Evolutionary conservation across 2,329 filamentous ascomycete species (phyloP).

Genomic region (Aspergillus udagawae): DNA sequence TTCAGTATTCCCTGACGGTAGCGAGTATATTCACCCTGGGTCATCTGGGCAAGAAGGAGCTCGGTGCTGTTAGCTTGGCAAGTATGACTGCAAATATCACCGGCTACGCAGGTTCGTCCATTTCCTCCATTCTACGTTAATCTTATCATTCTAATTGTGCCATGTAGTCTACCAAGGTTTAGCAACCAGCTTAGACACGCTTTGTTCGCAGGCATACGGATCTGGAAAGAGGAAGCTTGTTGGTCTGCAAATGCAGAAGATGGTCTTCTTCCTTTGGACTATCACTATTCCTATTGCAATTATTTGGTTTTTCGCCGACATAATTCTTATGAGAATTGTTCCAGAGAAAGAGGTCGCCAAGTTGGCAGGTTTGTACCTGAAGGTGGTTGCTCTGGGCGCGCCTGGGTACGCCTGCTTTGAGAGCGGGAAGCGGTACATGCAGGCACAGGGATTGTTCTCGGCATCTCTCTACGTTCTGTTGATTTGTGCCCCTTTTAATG

Average conservation of each 20-base stretch:
- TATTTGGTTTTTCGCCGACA: slow-evolving; percentile 66
- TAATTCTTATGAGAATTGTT: slow-evolving; percentile 63
- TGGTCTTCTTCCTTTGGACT: slow-evolving; percentile 71
- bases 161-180: slow-evolving; percentile 68
- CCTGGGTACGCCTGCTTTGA: slow-evolving; percentile 76
- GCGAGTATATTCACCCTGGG: slow-evolving; percentile 76
- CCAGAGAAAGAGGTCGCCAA: slow-evolving; percentile 67
- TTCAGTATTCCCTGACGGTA: slow-evolving; percentile 83
- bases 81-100: slow-evolving; percentile 79
- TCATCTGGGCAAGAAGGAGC: slow-evolving; percentile 65
- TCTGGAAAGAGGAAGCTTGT: slow-evolving; percentile 87
- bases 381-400: slow-evolving; percentile 64
- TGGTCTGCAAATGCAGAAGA: slow-evolving; percentile 75
- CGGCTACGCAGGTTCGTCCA: slow-evolving; percentile 51
- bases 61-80: slow-evolving; percentile 64
- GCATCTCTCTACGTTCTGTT: slow-evolving; percentile 80
- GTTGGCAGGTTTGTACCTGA: slow-evolving; percentile 70
- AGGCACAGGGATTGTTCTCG: slow-evolving; percentile 82
- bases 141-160: slow-evolving; percentile 24
- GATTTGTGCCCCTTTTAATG: slow-evolving; percentile 77
- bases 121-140: not conserved
- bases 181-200: slow-evolving; percentile 83
- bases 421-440: slow-evolving; percentile 76
- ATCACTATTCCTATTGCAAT: slow-evolving; percentile 69
- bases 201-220: slow-evolving; percentile 91